Evolutionary conservation across 257 asterid genomes (phyloP).

Genomic region (Plantago major): DNA sequence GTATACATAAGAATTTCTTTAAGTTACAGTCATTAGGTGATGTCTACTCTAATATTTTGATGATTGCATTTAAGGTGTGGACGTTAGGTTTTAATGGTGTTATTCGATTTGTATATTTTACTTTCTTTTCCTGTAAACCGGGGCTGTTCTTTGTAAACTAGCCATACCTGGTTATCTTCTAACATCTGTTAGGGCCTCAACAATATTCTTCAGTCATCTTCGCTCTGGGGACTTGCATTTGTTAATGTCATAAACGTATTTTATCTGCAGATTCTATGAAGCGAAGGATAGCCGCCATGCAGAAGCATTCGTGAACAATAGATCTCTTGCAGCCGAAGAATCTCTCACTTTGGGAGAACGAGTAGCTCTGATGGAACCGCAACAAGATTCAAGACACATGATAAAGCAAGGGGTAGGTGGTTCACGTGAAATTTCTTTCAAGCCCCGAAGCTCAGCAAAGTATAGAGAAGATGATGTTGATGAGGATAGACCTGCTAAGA

Average conservation of each 20-base stretch:
- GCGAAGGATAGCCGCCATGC: constrained; percentile 89
- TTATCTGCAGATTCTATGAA: constrained; percentile 62
- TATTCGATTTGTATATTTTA: no score
- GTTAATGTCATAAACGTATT: neutral
- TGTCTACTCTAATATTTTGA: no score
- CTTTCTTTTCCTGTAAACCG: no score
- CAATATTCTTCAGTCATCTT: no score
- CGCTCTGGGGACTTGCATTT: neutral
- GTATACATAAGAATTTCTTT: neutral
- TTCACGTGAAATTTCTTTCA: constrained; percentile 75
- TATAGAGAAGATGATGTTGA: constrained; percentile 50
- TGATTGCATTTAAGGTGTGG: no score
- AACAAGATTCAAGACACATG: constrained; percentile 28
- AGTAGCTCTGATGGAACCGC: constrained; percentile 35
- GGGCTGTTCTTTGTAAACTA: no score
- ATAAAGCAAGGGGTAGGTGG: constrained; percentile 83
- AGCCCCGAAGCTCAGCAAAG: constrained; percentile 53
- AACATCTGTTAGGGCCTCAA: neutral
- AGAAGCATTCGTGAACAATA: constrained; percentile 65
- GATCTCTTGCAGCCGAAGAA: constrained; percentile 72
- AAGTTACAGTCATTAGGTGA: neutral
- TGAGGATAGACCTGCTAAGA: constrained; percentile 43
- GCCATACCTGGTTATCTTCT: no score
- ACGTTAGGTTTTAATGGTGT: no score
- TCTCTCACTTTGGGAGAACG: constrained; percentile 83